Conservation (phyloP, 2,329 filamentous ascomycete species). For the Colletotrichum navitas region DNA sequence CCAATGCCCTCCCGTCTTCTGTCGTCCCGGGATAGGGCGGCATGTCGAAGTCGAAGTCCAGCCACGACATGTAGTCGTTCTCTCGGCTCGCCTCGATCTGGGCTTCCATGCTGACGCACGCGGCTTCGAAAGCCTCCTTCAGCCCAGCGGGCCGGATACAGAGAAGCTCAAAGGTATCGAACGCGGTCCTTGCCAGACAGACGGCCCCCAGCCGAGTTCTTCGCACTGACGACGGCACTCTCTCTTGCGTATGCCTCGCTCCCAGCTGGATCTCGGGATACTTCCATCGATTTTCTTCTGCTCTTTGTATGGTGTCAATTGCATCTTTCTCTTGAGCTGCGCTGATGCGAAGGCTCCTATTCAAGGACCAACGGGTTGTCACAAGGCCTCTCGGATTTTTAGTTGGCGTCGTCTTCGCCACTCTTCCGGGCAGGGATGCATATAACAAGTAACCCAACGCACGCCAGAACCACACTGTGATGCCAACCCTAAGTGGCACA, state of each 20-base stretch:
- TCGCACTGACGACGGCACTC: background rate
- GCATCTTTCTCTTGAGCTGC: background rate
- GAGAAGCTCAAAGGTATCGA: background rate
- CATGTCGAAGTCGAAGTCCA: constrained; percentile 26
- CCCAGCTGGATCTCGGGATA: background rate
- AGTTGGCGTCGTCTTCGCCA: background rate
- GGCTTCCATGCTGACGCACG: background rate
- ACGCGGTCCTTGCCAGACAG: background rate
- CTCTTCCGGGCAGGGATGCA: constrained; percentile 23
- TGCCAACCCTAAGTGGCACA: background rate
- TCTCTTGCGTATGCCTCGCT: background rate
- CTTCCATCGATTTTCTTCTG: background rate
- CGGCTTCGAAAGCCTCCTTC: background rate
- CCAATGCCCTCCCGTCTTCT: background rate
- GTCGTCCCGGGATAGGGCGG: constrained; percentile 16
- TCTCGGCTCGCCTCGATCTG: background rate
- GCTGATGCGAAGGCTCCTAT: background rate
- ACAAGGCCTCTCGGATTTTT: background rate
- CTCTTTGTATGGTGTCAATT: background rate
- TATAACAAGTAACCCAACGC: constrained; percentile 21
- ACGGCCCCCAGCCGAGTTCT: background rate
- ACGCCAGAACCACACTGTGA: constrained; percentile 35
- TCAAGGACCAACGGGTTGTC: background rate
- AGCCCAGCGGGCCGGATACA: constrained; percentile 12
- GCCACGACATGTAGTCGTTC: constrained; percentile 15